These are phyloP conservation scores for Fraxinus xanthoxyloides DNA, from an alignment of 305 asterid genomes.

Conservation along the genomic window DNA sequence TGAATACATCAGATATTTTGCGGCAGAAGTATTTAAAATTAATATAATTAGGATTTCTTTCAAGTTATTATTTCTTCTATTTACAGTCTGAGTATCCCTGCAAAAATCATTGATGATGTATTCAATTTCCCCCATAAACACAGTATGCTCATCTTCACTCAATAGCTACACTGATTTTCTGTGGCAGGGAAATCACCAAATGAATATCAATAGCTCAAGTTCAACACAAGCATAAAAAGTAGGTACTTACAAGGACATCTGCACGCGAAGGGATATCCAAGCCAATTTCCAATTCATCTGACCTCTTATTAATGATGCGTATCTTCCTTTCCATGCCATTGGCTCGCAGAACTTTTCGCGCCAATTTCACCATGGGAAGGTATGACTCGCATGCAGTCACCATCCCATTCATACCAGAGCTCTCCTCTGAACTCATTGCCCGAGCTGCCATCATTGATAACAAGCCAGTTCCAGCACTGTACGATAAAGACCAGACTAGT, in stretches of 20 bases:
- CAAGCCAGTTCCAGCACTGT: conserved; percentile 95
- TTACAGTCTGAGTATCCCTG: not conserved
- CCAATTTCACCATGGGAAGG: conserved; percentile 94
- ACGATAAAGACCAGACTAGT: conserved; percentile 16
- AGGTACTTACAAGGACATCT: conserved; percentile 72
- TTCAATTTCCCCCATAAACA: not conserved
- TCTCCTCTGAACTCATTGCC: conserved; percentile 53
- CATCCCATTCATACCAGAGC: conserved; percentile 40
- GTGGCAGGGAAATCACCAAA: conserved; percentile 1
- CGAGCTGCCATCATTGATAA: conserved; percentile 94
- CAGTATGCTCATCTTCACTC: not conserved
- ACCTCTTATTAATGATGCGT: conserved; percentile 75
- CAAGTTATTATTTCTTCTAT: not conserved
- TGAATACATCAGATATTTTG: not conserved
- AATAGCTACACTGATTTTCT: conserved; percentile 1
- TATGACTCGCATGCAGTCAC: conserved; percentile 94
- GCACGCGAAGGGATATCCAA: conserved; percentile 75
- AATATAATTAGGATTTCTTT: not conserved
- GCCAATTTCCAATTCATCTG: conserved; percentile 84
- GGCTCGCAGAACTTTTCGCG: conserved; percentile 70
- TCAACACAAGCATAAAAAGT: conserved; percentile 5
- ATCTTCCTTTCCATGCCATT: conserved; percentile 64
- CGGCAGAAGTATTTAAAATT: not conserved
- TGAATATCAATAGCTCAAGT: not conserved
- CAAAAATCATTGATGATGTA: not conserved